A percentile compares a stretch with the other conserved stretches of the same genome.
phyloP scores from a whole-genome alignment of 257 asterid species.

The Nicotiana attenuata region DNA sequence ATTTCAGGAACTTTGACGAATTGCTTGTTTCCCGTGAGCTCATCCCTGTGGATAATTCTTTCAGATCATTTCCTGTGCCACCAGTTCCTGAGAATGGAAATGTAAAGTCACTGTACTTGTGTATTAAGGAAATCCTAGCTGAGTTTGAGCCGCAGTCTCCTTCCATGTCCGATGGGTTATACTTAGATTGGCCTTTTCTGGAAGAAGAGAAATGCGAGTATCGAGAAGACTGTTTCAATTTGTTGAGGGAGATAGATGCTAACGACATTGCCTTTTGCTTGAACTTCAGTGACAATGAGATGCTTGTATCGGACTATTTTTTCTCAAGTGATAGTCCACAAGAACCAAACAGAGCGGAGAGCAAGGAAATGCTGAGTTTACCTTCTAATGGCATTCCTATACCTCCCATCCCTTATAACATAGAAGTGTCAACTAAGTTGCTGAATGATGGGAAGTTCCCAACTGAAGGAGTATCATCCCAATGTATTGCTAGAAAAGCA shows the following conservation, averaged over 20 bases:
- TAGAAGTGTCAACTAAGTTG: slow-evolving; percentile 31
- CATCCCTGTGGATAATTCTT: slow-evolving; percentile 63
- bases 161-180: slow-evolving; percentile 68
- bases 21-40: slow-evolving; percentile 78
- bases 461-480: slow-evolving; percentile 28
- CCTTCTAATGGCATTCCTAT: slow-evolving; percentile 24
- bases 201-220: slow-evolving; percentile 49
- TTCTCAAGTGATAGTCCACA: slow-evolving; percentile 47
- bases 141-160: slow-evolving; percentile 54
- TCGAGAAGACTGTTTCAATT: slow-evolving; percentile 34
- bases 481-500: slow-evolving; percentile 36
- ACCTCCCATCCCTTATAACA: slow-evolving; percentile 27
- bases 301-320: slow-evolving; percentile 47
- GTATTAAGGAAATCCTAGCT: slow-evolving; percentile 46
- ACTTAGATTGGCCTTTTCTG: slow-evolving; percentile 83
- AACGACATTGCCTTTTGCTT: slow-evolving; percentile 34
- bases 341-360: slow-evolving; percentile 30
- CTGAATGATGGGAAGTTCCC: slow-evolving; percentile 27
- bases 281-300: slow-evolving; percentile 33
- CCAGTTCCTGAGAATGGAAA: slow-evolving; percentile 41
- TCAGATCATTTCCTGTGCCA: slow-evolving; percentile 80
- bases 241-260: slow-evolving; percentile 45
- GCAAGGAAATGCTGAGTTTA: slow-evolving; percentile 37
- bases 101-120: slow-evolving; percentile 34
- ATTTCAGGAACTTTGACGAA: slow-evolving; percentile 51